A percentile compares a stretch with the other conserved stretches of the same genome.
These are phyloP conservation scores for Acer negundo DNA, from an alignment of 345 rosid species.

Conservation along the genomic window DNA sequence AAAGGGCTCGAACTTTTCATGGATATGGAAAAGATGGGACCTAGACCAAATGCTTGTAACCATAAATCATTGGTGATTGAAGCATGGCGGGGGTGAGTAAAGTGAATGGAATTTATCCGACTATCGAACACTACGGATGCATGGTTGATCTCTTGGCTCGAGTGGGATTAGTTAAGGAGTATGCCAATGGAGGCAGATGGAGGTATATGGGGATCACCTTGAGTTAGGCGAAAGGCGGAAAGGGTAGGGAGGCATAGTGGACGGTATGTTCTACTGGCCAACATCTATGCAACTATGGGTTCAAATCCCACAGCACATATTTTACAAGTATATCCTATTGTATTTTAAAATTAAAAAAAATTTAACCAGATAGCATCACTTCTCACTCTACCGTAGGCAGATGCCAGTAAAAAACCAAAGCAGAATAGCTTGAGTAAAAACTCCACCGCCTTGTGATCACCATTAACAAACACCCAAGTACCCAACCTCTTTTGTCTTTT, in stretches of 20 bases:
- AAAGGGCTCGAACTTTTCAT: constrained; percentile 25
- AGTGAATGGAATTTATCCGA: constrained; percentile 29
- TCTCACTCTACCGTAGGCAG: no score
- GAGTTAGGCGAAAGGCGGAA: constrained; percentile 25
- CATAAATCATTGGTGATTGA: constrained; percentile 25
- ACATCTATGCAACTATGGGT: constrained; percentile 34
- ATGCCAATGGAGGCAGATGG: constrained; percentile 40
- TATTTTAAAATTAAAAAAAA: no score
- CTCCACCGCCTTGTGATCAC: constrained; percentile 2
- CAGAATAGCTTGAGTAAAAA: background rate
- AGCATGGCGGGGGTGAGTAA: constrained; percentile 35
- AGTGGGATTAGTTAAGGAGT: constrained; percentile 28
- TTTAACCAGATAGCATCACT: no score
- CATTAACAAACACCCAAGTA: constrained; percentile 15
- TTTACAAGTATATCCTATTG: no score
- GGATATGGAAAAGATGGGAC: constrained; percentile 37
- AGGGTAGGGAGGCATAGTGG: constrained; percentile 32
- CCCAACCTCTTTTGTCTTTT: constrained; percentile 34
- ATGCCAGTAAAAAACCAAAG: constrained; percentile 4
- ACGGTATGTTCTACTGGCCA: constrained; percentile 31
- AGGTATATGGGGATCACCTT: constrained; percentile 27
- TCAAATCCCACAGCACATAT: no score
- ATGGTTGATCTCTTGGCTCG: constrained; percentile 44
- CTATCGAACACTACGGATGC: constrained; percentile 41
- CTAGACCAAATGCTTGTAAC: constrained; percentile 36